phyloP scores from a whole-genome alignment of 139 green algal species.

The Parachlorella kessleri region DNA sequence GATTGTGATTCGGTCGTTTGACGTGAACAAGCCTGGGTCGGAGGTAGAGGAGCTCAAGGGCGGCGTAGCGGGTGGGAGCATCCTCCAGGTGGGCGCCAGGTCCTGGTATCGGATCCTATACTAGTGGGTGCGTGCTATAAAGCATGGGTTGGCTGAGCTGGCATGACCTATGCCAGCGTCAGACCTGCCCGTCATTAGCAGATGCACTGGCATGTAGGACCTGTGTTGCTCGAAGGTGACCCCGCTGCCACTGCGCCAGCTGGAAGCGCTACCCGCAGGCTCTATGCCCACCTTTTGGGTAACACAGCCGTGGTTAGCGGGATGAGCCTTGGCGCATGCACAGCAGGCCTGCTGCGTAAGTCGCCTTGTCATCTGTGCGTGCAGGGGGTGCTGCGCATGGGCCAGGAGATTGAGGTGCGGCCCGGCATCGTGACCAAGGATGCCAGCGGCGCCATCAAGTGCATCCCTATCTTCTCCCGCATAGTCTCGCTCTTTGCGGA shows the following conservation, averaged over 20 bases:
- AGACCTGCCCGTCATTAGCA: too few relatives aligned
- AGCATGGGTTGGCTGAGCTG: too few relatives aligned
- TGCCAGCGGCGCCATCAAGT: slow-evolving; percentile 84
- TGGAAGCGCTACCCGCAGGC: too few relatives aligned
- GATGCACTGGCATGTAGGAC: too few relatives aligned
- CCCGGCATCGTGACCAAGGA: slow-evolving; percentile 99
- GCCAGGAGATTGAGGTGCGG: slow-evolving; percentile 95
- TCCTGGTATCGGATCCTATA: too few relatives aligned
- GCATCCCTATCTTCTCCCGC: slow-evolving; percentile 94
- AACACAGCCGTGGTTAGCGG: too few relatives aligned
- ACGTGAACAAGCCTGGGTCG: slow-evolving; percentile 99
- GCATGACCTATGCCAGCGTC: too few relatives aligned
- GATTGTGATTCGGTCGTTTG: slow-evolving; percentile 99
- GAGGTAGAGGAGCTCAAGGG: slow-evolving; percentile 97
- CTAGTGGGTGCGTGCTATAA: too few relatives aligned
- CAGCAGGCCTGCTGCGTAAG: background rate
- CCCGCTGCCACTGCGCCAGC: too few relatives aligned
- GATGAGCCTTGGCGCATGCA: too few relatives aligned
- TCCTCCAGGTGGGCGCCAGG: slow-evolving; percentile 82
- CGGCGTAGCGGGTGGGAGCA: slow-evolving; percentile 94
- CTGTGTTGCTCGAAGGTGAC: too few relatives aligned
- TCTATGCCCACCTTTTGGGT: too few relatives aligned
- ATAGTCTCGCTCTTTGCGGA: slow-evolving; percentile 98
- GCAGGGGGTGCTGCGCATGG: slow-evolving; percentile 89
- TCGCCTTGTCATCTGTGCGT: slow-evolving; percentile 8